These are phyloP conservation scores for Dichotomopilus funicola DNA, from an alignment of 2,329 filamentous ascomycete species.

Conservation along the genomic window DNA sequence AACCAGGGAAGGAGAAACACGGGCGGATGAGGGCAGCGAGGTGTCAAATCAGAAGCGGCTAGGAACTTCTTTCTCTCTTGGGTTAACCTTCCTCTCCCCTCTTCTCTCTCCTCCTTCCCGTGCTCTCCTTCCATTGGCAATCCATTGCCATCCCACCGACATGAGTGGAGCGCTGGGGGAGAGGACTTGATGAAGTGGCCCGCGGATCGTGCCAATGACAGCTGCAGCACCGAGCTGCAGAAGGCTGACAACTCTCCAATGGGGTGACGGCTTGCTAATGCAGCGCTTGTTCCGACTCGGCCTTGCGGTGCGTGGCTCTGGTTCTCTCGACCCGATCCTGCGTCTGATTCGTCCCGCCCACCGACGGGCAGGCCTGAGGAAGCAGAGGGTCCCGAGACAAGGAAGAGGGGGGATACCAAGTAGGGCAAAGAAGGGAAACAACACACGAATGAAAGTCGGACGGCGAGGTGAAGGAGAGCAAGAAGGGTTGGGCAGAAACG, in stretches of 20 bases:
- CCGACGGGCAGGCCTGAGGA: not conserved
- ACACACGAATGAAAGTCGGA: not conserved
- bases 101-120: too few species aligned
- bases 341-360: conserved; percentile 14
- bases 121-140: too few species aligned
- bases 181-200: conserved; percentile 10
- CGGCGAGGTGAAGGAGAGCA: too few species aligned
- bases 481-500: conserved; percentile 24
- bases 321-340: not conserved
- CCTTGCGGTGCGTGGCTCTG: conserved; percentile 18
- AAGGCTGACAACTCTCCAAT: conserved; percentile 24
- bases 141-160: too few species aligned
- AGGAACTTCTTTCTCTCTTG: not conserved
- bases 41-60: not conserved
- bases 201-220: conserved; percentile 20
- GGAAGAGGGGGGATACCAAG: conserved; percentile 4
- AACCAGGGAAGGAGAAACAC: too few species aligned
- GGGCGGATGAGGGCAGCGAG: not conserved
- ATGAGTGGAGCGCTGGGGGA: conserved; percentile 1
- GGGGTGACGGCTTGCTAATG: conserved; percentile 14
- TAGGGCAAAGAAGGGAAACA: not conserved
- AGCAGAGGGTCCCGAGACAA: conserved; percentile 5
- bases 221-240: conserved; percentile 19
- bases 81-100: not conserved
- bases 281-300: conserved; percentile 12